phyloP scores from a whole-genome alignment of 352 stramenopile species.

The Phytophthora cajani region DNA sequence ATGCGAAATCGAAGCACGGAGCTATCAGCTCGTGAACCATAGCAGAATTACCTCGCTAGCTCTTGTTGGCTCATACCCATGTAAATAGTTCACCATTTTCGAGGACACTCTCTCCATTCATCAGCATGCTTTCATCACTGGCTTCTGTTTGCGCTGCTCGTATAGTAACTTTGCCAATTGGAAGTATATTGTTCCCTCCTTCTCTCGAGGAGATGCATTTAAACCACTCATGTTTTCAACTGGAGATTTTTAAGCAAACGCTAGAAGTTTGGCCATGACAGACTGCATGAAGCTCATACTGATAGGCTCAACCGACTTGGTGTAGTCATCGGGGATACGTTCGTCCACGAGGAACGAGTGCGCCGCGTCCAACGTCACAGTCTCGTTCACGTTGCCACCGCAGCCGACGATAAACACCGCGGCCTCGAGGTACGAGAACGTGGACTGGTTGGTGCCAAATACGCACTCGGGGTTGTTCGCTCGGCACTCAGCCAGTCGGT shows the following conservation, averaged over 20 bases:
- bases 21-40: too few relatives aligned
- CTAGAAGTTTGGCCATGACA: conserved; percentile 33
- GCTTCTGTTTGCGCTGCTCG: too few relatives aligned
- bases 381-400: conserved; percentile 40
- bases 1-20: too few relatives aligned
- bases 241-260: not conserved
- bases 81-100: too few relatives aligned
- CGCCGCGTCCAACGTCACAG: conserved; percentile 33
- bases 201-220: too few relatives aligned
- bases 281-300: conserved; percentile 27
- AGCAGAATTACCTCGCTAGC: too few relatives aligned
- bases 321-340: conserved; percentile 40
- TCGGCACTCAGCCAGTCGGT: conserved; percentile 31
- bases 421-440: conserved; percentile 36
- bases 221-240: not conserved
- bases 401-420: conserved; percentile 36
- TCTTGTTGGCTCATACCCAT: too few relatives aligned
- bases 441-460: conserved; percentile 27
- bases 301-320: conserved; percentile 28
- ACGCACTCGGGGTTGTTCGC: conserved; percentile 43
- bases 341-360: conserved; percentile 44
- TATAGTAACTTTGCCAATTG: too few relatives aligned
- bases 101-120: too few relatives aligned
- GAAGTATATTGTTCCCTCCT: too few relatives aligned
- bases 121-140: too few relatives aligned